Percentiles rank a stretch among this genome's conserved stretches.
Conservation (phyloP, 1,139 yeast genomes). For the Yarrowia galli region DNA sequence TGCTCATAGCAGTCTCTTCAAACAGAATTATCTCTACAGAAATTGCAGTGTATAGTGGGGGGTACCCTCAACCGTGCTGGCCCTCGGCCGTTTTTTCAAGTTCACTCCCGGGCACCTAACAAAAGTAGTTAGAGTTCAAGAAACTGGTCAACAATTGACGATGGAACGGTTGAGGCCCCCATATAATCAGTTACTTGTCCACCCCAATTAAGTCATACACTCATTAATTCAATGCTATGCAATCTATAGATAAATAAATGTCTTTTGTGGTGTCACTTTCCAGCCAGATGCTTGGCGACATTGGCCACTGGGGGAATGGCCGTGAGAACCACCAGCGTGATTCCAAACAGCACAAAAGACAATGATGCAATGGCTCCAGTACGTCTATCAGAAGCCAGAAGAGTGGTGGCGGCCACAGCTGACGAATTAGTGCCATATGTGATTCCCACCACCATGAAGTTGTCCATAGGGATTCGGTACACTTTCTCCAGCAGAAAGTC, state of each 20-base stretch:
- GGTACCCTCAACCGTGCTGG: too few species aligned
- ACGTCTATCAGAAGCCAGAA: conserved; percentile 71
- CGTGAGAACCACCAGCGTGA: conserved; percentile 72
- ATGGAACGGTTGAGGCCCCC: too few species aligned
- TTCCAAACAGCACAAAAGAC: conserved; percentile 75
- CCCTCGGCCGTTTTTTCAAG: too few species aligned
- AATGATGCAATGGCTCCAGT: conserved; percentile 82
- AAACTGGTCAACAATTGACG: too few species aligned
- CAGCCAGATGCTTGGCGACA: conserved; percentile 50
- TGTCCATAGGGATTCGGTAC: conserved; percentile 59
- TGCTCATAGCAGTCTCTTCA: too few species aligned
- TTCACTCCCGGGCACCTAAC: too few species aligned
- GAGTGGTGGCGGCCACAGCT: conserved; percentile 81
- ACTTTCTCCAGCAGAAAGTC: conserved; percentile 58
- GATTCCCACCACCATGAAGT: conserved; percentile 77
- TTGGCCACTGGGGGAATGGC: conserved; percentile 60
- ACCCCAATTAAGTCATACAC: too few species aligned
- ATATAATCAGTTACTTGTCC: too few species aligned
- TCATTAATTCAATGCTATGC: conserved; percentile 2
- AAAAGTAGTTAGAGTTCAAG: too few species aligned
- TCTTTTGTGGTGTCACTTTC: conserved; percentile 6
- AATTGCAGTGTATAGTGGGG: too few species aligned
- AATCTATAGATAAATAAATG: conserved; percentile 5
- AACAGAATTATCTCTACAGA: too few species aligned
- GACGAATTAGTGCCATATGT: conserved; percentile 80